Evolutionary conservation across 768 basidiomycete genomes (phyloP).

Genomic region (Mycena amicta): DNA sequence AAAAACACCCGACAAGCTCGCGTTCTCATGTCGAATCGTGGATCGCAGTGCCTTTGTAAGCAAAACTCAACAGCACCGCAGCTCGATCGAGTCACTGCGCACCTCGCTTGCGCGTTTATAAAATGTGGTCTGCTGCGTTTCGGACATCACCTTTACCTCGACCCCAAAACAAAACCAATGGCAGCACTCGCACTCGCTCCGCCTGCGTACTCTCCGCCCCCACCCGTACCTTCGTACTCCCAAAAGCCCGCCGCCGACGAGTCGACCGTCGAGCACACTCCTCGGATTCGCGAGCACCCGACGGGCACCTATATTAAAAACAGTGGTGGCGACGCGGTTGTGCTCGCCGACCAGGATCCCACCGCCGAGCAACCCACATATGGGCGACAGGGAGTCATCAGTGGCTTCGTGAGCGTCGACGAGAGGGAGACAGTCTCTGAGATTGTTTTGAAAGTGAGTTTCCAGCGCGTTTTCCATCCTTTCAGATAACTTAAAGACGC

Average conservation of each 20-base stretch:
- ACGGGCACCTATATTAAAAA: constrained; percentile 45
- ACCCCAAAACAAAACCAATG: not conserved
- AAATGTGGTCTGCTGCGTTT: not conserved
- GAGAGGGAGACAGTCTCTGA: constrained; percentile 39
- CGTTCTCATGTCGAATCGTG: not conserved
- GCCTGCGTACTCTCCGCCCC: constrained; percentile 58
- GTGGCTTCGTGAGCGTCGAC: constrained; percentile 47
- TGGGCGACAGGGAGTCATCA: constrained; percentile 42
- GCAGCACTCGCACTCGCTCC: too few relatives aligned
- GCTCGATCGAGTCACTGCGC: not conserved
- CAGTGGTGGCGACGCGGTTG: constrained; percentile 41
- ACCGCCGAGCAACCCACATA: constrained; percentile 43
- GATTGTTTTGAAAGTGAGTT: constrained; percentile 47
- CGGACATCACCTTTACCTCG: not conserved
- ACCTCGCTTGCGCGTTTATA: not conserved
- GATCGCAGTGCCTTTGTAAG: not conserved
- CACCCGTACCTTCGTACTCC: constrained; percentile 61
- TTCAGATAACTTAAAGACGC: not conserved
- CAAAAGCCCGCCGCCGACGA: constrained; percentile 55
- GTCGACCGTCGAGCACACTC: constrained; percentile 53
- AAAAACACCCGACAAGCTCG: not conserved
- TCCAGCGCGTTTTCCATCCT: not conserved
- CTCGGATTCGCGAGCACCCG: constrained; percentile 25
- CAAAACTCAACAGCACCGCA: not conserved
- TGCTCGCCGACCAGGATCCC: constrained; percentile 50